A percentile compares a stretch with the other conserved stretches of the same genome.
phyloP scores from a whole-genome alignment of 2,329 filamentous ascomycete genomes.

The Xylariomycetidae sp. region DNA sequence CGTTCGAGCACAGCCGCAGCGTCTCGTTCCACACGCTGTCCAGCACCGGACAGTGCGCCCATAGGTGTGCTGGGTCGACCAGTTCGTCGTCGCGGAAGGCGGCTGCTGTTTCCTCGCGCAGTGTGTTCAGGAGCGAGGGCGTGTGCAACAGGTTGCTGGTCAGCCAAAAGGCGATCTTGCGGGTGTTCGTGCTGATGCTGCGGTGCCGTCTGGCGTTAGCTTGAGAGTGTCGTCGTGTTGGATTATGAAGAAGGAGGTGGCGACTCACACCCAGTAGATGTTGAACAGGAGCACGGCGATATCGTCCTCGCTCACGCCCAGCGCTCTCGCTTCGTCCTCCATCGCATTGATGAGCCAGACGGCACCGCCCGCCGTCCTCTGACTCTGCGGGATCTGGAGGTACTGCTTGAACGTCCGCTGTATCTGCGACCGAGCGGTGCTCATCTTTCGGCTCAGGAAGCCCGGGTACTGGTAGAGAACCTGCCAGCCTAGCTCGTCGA shows the following conservation, averaged over 20 bases:
- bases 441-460: constrained; percentile 17
- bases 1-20: constrained; percentile 13
- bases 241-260: constrained; percentile 1
- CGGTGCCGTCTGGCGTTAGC: constrained; percentile 1
- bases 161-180: constrained; percentile 23
- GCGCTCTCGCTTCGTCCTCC: constrained; percentile 14
- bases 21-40: constrained; percentile 23
- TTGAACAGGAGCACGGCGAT: constrained; percentile 14
- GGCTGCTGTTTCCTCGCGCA: constrained; percentile 16
- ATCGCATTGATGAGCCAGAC: constrained; percentile 18
- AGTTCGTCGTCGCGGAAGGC: constrained; percentile 22
- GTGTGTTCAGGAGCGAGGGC: constrained; percentile 10
- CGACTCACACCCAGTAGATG: constrained; percentile 10
- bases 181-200: constrained; percentile 24
- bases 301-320: constrained; percentile 11
- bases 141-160: constrained; percentile 16
- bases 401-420: constrained; percentile 10
- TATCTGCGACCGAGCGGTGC: constrained; percentile 4
- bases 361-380: constrained; percentile 2
- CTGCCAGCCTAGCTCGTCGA: constrained; percentile 22
- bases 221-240: background rate
- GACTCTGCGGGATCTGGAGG: constrained; percentile 8
- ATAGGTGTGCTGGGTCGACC: constrained; percentile 25
- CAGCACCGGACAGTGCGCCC: constrained; percentile 14
- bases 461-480: constrained; percentile 22